A percentile compares a stretch with the other conserved stretches of the same genome.
Evolutionary conservation across 2,329 filamentous ascomycete genomes (phyloP).

Genomic region (Phaeoacremonium minimum): DNA sequence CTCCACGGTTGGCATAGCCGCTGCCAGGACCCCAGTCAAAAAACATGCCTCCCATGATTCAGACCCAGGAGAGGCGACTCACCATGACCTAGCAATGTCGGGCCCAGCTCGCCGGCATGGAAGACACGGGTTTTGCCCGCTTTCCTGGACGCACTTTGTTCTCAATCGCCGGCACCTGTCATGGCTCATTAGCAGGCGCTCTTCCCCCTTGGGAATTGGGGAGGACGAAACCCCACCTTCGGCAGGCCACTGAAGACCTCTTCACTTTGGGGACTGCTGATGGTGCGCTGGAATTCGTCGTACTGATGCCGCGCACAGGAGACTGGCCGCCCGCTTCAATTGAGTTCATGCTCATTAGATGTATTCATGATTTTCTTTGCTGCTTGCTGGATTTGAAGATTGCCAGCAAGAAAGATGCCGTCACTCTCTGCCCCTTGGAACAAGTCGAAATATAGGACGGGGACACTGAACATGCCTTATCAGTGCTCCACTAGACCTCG

Average conservation of each 20-base stretch:
- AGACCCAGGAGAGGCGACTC: constrained; percentile 2
- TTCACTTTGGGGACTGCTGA: background rate
- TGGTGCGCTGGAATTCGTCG: background rate
- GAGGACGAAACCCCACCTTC: background rate
- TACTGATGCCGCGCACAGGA: no score
- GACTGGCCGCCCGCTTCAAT: no score
- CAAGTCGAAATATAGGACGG: no score
- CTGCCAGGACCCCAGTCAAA: background rate
- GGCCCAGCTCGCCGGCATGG: constrained; percentile 9
- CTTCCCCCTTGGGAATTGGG: no score
- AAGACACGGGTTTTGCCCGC: constrained; percentile 8
- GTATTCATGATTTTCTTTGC: no score
- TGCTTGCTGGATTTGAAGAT: no score
- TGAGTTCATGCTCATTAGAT: no score
- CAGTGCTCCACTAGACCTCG: no score
- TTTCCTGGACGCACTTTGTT: constrained; percentile 11
- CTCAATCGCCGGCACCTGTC: constrained; percentile 9
- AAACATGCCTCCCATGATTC: background rate
- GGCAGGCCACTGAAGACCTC: background rate
- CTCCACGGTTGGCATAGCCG: background rate
- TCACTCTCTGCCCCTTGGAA: no score
- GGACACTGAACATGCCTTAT: no score
- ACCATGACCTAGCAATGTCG: constrained; percentile 9
- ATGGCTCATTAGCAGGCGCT: background rate
- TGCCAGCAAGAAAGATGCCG: no score